These are phyloP conservation scores for Corniculantispora saksenae DNA, from an alignment of 2,329 filamentous ascomycete genomes.

Conservation along the genomic window DNA sequence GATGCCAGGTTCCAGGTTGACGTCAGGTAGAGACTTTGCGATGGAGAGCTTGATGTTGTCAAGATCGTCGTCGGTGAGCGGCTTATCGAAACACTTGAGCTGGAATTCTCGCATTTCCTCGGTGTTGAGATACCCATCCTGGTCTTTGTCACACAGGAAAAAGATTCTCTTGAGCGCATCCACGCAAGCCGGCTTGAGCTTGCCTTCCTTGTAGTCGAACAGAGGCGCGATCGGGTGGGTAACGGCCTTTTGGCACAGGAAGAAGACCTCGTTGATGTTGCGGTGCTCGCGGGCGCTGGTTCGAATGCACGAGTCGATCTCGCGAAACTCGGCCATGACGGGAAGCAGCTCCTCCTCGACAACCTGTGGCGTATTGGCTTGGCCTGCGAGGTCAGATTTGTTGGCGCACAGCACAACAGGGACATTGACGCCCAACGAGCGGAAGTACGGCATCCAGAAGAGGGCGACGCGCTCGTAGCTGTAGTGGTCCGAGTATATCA, in stretches of 20 bases:
- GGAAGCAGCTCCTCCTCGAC: constrained; percentile 97
- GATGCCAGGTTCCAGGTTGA: constrained; percentile 69
- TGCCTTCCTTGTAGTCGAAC: constrained; percentile 91
- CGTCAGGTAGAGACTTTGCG: constrained; percentile 64
- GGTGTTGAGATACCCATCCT: constrained; percentile 89
- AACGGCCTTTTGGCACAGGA: constrained; percentile 96
- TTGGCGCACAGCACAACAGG: constrained; percentile 96
- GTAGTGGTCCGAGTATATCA: constrained; percentile 98
- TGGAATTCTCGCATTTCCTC: constrained; percentile 91
- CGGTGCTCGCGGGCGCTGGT: constrained; percentile 89
- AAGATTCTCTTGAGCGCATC: constrained; percentile 88
- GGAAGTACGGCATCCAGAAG: constrained; percentile 98
- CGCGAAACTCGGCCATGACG: constrained; percentile 97
- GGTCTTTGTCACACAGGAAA: constrained; percentile 93
- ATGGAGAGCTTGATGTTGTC: constrained; percentile 90
- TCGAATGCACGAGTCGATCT: constrained; percentile 96
- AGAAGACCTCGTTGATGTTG: constrained; percentile 96
- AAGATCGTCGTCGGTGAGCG: constrained; percentile 77
- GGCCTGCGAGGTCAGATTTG: constrained; percentile 84
- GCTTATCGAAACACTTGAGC: constrained; percentile 86
- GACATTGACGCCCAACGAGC: constrained; percentile 96
- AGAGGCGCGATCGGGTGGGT: constrained; percentile 95
- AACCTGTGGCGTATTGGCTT: constrained; percentile 77
- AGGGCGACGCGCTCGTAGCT: constrained; percentile 96
- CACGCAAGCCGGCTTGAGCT: constrained; percentile 84